Percentiles rank a stretch among this genome's conserved stretches.
phyloP scores from a whole-genome alignment of 1,284 basidiomycete species.

The Thecaphora frezii region DNA sequence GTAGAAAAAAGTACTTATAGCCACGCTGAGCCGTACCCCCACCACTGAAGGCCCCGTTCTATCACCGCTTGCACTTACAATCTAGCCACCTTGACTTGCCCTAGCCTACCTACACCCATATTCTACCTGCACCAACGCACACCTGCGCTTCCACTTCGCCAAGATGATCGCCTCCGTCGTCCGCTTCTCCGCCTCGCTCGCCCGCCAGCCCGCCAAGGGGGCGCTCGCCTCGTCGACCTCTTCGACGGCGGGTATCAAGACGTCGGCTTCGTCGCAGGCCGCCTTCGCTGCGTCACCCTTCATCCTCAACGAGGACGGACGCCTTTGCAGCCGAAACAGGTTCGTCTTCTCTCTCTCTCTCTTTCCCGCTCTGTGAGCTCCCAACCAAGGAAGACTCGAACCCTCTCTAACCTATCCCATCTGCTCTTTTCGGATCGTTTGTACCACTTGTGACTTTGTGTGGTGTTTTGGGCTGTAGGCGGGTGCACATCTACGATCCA shows the following conservation, averaged over 20 bases:
- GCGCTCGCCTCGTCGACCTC: constrained; percentile 18
- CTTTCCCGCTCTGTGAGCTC: too few species aligned
- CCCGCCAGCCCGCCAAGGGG: constrained; percentile 24
- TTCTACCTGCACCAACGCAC: not conserved
- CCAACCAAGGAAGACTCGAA: too few species aligned
- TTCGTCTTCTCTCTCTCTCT: constrained; percentile 7
- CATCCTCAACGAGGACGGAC: constrained; percentile 25
- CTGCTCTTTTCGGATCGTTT: too few species aligned
- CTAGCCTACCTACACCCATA: too few species aligned
- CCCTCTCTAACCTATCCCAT: too few species aligned
- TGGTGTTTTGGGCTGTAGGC: constrained; percentile 6
- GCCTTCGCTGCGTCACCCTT: constrained; percentile 21
- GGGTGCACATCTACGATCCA: constrained; percentile 26
- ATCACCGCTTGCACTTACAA: too few species aligned
- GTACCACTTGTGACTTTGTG: too few species aligned
- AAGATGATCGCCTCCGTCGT: constrained; percentile 33
- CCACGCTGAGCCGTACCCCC: too few species aligned
- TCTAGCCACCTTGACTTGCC: too few species aligned
- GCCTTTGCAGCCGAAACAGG: constrained; percentile 32
- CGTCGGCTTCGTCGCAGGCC: constrained; percentile 15
- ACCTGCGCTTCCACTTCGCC: not conserved
- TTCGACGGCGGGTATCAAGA: constrained; percentile 30
- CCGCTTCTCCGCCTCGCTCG: constrained; percentile 33
- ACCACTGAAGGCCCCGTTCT: too few species aligned
- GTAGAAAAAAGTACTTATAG: too few species aligned